Evolutionary conservation across 2,329 filamentous ascomycete genomes (phyloP).

Genomic region (Sporothrix humicola): DNA sequence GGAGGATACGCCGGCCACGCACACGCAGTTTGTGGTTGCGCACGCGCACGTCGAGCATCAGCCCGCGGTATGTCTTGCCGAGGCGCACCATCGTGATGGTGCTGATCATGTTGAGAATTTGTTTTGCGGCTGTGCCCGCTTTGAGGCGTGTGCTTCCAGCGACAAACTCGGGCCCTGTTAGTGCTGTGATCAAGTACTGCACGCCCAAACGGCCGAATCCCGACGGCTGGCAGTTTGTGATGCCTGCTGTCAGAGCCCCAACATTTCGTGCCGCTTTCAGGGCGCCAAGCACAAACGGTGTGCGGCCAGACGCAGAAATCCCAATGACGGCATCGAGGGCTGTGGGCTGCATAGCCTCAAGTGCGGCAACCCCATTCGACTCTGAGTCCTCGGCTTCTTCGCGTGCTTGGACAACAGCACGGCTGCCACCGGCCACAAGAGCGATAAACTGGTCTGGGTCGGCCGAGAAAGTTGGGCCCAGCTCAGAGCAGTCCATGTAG

Average conservation of each 20-base stretch:
- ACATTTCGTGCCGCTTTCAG: constrained; percentile 45
- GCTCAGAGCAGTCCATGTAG: constrained; percentile 49
- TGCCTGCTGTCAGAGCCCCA: constrained; percentile 48
- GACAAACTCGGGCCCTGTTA: constrained; percentile 51
- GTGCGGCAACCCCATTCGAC: constrained; percentile 18
- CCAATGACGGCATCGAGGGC: constrained; percentile 48
- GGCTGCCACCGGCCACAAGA: constrained; percentile 50
- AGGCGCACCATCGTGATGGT: constrained; percentile 51
- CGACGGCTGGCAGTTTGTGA: constrained; percentile 48
- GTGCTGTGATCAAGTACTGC: constrained; percentile 44
- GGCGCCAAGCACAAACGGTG: constrained; percentile 50
- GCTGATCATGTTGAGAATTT: constrained; percentile 53
- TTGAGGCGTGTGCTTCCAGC: constrained; percentile 54
- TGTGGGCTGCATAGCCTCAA: constrained; percentile 15
- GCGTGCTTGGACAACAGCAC: constrained; percentile 48
- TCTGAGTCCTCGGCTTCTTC: constrained; percentile 42
- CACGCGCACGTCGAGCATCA: constrained; percentile 34
- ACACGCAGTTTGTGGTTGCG: constrained; percentile 33
- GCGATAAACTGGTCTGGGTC: constrained; percentile 48
- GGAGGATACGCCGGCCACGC: constrained; percentile 31
- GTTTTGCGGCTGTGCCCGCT: constrained; percentile 53
- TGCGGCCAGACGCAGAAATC: constrained; percentile 52
- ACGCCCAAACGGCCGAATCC: constrained; percentile 36
- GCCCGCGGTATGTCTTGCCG: constrained; percentile 48
- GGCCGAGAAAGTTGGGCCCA: constrained; percentile 50